A percentile compares a stretch with the other conserved stretches of the same genome.
Conservation (phyloP, 2,329 filamentous ascomycete genomes). For the Xylariaceae sp. region DNA sequence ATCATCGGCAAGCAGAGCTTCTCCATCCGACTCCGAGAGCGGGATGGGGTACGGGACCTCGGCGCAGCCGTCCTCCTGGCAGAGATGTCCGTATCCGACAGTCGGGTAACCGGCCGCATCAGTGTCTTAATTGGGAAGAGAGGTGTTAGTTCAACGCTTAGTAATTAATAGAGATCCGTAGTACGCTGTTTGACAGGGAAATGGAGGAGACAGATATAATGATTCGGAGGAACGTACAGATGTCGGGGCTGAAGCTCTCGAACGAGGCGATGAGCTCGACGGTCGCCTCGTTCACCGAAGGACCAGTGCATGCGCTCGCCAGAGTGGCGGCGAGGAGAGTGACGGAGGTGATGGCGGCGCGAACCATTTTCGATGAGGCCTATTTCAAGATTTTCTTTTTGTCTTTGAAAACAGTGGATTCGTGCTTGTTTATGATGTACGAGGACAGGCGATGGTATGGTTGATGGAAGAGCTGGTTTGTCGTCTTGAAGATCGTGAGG, state of each 20-base stretch:
- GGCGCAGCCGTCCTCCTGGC: constrained; percentile 8
- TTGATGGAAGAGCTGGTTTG: too few species aligned
- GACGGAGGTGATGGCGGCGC: neutral
- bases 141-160: too few species aligned
- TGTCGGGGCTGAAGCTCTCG: constrained; percentile 7
- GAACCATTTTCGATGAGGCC: constrained; percentile 11
- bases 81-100: constrained; percentile 11
- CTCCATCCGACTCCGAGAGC: constrained; percentile 9
- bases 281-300: constrained; percentile 7
- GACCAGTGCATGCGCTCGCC: constrained; percentile 3
- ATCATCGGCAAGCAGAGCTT: constrained; percentile 7
- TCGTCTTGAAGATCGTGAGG: too few species aligned
- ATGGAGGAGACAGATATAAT: neutral
- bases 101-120: constrained; percentile 9
- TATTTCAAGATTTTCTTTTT: too few species aligned
- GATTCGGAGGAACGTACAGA: constrained; percentile 4
- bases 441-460: too few species aligned
- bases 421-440: too few species aligned
- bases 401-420: too few species aligned
- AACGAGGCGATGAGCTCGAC: constrained; percentile 6
- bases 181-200: neutral
- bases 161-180: neutral
- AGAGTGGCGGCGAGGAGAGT: constrained; percentile 1
- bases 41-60: constrained; percentile 9
- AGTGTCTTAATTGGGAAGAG: constrained; percentile 6